Conservation (phyloP, 225 moss, liverwort and hornwort genomes). For the Thuidium tamariscinum region DNA sequence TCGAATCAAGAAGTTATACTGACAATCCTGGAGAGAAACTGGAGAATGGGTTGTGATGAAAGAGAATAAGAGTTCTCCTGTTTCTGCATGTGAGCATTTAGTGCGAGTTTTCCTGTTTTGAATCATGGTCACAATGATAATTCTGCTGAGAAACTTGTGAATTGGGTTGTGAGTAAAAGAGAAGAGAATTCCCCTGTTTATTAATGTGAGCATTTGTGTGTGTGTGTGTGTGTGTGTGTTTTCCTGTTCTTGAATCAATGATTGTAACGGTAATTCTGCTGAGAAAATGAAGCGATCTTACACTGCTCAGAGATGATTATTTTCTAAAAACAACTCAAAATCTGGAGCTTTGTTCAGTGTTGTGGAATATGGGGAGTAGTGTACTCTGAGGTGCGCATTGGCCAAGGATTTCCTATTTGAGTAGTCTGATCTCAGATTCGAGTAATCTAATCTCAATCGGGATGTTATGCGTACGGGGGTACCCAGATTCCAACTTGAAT, state of each 20-base stretch:
- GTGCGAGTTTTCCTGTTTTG: too few species aligned
- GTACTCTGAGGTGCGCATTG: neutral
- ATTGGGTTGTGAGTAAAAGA: neutral
- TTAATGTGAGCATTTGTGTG: too few species aligned
- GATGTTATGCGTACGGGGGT: neutral
- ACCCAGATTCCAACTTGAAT: neutral
- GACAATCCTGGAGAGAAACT: neutral
- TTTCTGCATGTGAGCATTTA: neutral
- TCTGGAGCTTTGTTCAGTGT: neutral
- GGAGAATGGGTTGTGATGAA: neutral
- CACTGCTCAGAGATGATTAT: neutral
- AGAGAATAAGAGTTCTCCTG: neutral
- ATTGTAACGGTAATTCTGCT: neutral
- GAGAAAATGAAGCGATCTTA: neutral
- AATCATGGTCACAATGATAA: neutral
- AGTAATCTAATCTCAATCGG: neutral
- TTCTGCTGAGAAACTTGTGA: neutral
- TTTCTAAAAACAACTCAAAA: neutral
- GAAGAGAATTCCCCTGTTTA: neutral
- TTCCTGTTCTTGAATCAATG: neutral
- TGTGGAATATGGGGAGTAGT: neutral
- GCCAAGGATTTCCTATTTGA: neutral
- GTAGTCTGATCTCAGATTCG: neutral
- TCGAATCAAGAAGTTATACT: neutral
- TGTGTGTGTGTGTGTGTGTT: too few species aligned